Base-by-base conservation (phyloP, 2,329 filamentous ascomycete genomes). In the Parascedosporium putredinis region DNA sequence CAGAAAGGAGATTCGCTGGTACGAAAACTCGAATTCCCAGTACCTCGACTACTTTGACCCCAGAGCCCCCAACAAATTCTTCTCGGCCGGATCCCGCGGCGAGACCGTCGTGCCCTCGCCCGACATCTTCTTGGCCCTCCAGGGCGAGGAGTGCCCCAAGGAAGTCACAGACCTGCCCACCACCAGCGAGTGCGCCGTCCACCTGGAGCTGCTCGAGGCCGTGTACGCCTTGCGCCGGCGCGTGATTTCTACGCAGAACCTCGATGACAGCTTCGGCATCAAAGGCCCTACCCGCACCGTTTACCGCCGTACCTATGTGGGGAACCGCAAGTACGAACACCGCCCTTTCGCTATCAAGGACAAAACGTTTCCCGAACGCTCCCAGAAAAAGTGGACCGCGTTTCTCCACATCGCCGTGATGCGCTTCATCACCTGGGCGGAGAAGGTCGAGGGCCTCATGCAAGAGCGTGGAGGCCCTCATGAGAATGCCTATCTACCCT, bases 151-250 rank as follows among this genome's bases (percentile, higher is more conserved):
- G 16, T 20, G 31, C 7, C 23, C 20, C 6, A 25, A 25, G n/a
- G 31, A 16, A 8, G 12, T 22, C 5, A 44, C 31, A 29, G n/a
- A 23, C 5, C 50, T 60, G 52, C 60, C 60, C 7, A 51, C 24
- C n/a, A 33, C 50, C 1, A 52, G 53, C 10, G 55, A 60, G 18
- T 79, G 75, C 56, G 72, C 76, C 22, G 70, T 71, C 5, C 81
- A 84, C 59, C 67, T 84, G 10, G 79, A 81, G 58, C 65, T 84
- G 1, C 67, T 84, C 0, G 73, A 81, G 52, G 71, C 72, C 5
- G 70, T 84, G 47, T 71, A 75, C 34, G 68, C 73, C 33, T 62
- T 83, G n/a, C 71, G 72, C n/a, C 53, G 55, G 6, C 52, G 50
- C 0, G 51, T 62, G 2, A 36, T 62, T 2, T 47, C 52, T 0